Conservation (phyloP, 345 rosid genomes). For the Euphorbia lathyris region DNA sequence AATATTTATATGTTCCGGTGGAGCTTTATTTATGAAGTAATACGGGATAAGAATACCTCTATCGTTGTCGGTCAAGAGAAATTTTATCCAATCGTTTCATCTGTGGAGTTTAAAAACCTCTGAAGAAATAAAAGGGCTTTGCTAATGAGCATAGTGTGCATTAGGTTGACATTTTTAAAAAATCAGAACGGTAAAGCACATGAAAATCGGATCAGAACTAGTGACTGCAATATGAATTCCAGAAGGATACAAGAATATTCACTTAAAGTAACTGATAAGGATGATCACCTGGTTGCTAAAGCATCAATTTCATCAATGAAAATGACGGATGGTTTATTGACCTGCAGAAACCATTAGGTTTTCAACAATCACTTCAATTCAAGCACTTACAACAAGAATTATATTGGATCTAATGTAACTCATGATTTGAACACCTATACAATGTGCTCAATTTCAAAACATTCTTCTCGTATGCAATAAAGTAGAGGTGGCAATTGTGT, state of each 20-base stretch:
- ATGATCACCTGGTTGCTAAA: constrained; percentile 70
- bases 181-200: background rate
- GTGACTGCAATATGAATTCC: background rate
- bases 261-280: constrained; percentile 7
- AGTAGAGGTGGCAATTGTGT: too few species aligned
- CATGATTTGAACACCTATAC: background rate
- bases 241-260: background rate
- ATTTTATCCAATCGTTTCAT: constrained; percentile 8
- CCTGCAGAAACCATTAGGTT: constrained; percentile 52
- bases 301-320: constrained; percentile 97
- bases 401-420: constrained; percentile 6
- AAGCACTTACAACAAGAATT: constrained; percentile 8
- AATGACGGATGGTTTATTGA: constrained; percentile 90
- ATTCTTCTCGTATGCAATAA: background rate
- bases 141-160: background rate
- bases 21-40: too few species aligned
- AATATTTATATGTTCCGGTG: too few species aligned
- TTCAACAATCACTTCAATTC: constrained; percentile 13
- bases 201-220: background rate
- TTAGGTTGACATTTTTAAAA: background rate
- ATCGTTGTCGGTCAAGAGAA: too few species aligned
- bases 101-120: background rate
- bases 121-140: background rate
- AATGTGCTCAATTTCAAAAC: constrained; percentile 6
- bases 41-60: too few species aligned